These are phyloP conservation scores for Pyrenophora teres DNA, from an alignment of 2,329 filamentous ascomycete species.

Conservation along the genomic window DNA sequence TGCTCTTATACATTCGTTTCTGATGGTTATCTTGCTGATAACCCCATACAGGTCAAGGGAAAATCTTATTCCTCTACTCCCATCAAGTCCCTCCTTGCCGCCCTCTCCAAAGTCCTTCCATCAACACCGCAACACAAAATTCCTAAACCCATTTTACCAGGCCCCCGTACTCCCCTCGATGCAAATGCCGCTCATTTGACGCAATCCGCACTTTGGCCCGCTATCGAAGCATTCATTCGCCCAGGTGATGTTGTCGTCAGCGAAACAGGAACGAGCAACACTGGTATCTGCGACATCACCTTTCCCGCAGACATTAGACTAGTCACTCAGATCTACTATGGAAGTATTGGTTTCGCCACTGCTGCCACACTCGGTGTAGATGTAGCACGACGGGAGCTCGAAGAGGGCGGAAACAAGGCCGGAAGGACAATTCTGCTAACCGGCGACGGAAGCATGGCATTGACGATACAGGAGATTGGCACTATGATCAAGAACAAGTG, in stretches of 20 bases:
- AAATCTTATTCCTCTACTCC: slow-evolving; percentile 38
- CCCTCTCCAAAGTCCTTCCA: slow-evolving; percentile 33
- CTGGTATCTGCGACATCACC: slow-evolving; percentile 45
- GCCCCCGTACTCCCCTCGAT: slow-evolving; percentile 36
- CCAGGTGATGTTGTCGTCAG: slow-evolving; percentile 48
- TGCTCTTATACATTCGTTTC: neutral
- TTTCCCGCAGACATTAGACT: slow-evolving; percentile 38
- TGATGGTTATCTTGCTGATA: neutral
- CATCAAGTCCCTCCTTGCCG: slow-evolving; percentile 46
- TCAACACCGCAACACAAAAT: slow-evolving; percentile 29
- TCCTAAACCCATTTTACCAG: slow-evolving; percentile 33
- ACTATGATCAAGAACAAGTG: slow-evolving; percentile 60
- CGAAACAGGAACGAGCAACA: slow-evolving; percentile 51
- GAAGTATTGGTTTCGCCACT: slow-evolving; percentile 51
- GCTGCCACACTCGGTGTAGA: slow-evolving; percentile 51
- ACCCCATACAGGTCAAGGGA: slow-evolving; percentile 31
- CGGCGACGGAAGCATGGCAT: slow-evolving; percentile 68
- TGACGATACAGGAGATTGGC: slow-evolving; percentile 69
- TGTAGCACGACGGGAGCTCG: slow-evolving; percentile 57
- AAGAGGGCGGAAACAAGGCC: neutral
- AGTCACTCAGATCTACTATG: slow-evolving; percentile 52
- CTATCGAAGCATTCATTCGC: slow-evolving; percentile 46
- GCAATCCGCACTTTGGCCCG: slow-evolving; percentile 52
- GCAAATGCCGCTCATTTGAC: slow-evolving; percentile 46
- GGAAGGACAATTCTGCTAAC: slow-evolving; percentile 61